phyloP scores from a whole-genome alignment of 768 basidiomycete genomes.

The Boletus tomentosulus region DNA sequence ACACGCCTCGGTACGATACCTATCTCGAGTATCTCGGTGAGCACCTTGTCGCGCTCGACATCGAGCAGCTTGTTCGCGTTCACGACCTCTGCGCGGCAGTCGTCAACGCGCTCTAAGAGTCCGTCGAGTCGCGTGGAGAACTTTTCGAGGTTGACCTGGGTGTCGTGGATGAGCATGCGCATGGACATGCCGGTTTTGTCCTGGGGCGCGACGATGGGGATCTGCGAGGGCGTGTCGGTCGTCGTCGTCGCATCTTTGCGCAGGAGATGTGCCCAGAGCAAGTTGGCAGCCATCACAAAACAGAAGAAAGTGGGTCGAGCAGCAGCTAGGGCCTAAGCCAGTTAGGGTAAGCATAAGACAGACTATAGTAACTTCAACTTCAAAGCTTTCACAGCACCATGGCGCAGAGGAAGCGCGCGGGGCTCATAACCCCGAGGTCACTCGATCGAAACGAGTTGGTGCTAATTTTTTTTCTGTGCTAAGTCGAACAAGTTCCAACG shows the following conservation, averaged over 20 bases:
- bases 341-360: too few relatives aligned
- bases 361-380: neutral
- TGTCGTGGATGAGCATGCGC: constrained; percentile 70
- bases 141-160: constrained; percentile 64
- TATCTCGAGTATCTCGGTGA: constrained; percentile 41
- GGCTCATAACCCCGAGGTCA: constrained; percentile 49
- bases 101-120: constrained; percentile 48
- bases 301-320: too few relatives aligned
- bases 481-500: too few relatives aligned
- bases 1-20: neutral
- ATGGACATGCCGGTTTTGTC: constrained; percentile 69
- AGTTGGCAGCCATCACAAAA: constrained; percentile 10
- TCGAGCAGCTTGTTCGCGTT: constrained; percentile 55
- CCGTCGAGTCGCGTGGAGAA: constrained; percentile 55
- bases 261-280: constrained; percentile 54
- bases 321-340: too few relatives aligned
- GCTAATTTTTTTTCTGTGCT: constrained; percentile 12
- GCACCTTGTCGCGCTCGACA: constrained; percentile 52
- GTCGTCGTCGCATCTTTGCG: constrained; percentile 37
- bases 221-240: constrained; percentile 18
- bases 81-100: constrained; percentile 50
- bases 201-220: constrained; percentile 43
- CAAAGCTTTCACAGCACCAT: constrained; percentile 31
- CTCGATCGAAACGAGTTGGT: constrained; percentile 47
- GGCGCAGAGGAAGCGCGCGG: constrained; percentile 47